Evolutionary conservation across 2,329 filamentous ascomycete genomes (phyloP).

Genomic region (Ascochyta lentis): DNA sequence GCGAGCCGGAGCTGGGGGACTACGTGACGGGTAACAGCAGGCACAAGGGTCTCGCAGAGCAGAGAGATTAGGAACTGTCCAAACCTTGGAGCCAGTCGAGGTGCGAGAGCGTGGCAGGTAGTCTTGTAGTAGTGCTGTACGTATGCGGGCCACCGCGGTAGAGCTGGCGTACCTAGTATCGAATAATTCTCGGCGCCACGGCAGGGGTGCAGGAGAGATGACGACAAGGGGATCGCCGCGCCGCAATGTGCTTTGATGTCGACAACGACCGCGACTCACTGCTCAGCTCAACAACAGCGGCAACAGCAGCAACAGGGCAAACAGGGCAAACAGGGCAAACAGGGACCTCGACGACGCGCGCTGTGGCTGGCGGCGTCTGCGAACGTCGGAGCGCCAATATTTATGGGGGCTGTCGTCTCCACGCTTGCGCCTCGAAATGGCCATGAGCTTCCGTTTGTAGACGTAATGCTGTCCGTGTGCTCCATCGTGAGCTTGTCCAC

Average conservation of each 20-base stretch:
- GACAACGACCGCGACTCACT: slow-evolving; percentile 1
- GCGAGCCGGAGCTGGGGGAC: slow-evolving; percentile 5
- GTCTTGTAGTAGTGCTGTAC: slow-evolving; percentile 13
- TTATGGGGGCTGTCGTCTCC: slow-evolving; percentile 10
- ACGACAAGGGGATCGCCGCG: slow-evolving; percentile 19
- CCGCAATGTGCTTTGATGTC: slow-evolving; percentile 8
- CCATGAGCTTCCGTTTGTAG: slow-evolving; percentile 22
- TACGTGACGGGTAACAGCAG: slow-evolving; percentile 34
- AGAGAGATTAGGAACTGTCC: slow-evolving; percentile 9
- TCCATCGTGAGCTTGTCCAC: slow-evolving; percentile 25
- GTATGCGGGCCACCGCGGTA: slow-evolving; percentile 11
- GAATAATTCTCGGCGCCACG: slow-evolving; percentile 15
- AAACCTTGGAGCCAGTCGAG: slow-evolving; percentile 4
- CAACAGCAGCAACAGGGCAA: not conserved
- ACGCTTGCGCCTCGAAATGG: slow-evolving; percentile 14
- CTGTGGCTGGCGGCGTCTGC: slow-evolving; percentile 18
- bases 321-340: not conserved
- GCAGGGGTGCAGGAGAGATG: slow-evolving; percentile 18
- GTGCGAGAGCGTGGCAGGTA: slow-evolving; percentile 7
- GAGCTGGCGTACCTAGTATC: slow-evolving; percentile 3
- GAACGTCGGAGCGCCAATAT: slow-evolving; percentile 13
- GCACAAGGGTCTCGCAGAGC: slow-evolving; percentile 18
- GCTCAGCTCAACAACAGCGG: not conserved
- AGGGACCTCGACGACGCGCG: slow-evolving; percentile 7
- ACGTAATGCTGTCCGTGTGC: slow-evolving; percentile 18